A percentile compares a stretch with the other conserved stretches of the same genome.
phyloP scores from a whole-genome alignment of 148 eudicot species.

The Rhododendron griersonianum region DNA sequence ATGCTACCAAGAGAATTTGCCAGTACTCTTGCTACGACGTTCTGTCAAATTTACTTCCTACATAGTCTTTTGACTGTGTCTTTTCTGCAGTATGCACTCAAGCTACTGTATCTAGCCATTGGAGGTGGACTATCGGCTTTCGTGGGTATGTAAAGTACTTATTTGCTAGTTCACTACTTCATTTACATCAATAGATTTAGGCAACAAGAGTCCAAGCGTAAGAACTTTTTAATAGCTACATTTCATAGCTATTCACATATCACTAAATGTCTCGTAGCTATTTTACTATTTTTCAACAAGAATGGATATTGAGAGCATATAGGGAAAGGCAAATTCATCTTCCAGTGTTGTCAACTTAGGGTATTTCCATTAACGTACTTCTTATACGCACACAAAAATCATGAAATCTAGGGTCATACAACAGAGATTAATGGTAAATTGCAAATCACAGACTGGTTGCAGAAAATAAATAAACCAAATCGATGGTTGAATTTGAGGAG shows the following conservation, averaged over 20 bases:
- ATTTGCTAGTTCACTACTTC: background rate
- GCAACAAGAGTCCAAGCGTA: too few species aligned
- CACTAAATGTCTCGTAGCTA: background rate
- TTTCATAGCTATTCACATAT: too few species aligned
- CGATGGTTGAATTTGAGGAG: too few species aligned
- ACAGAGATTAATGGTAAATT: too few species aligned
- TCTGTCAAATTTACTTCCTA: background rate
- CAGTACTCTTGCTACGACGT: background rate
- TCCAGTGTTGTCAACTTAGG: too few species aligned
- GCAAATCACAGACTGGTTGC: too few species aligned
- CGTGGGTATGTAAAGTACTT: constrained; percentile 23
- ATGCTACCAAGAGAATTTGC: background rate
- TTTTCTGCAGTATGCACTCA: constrained; percentile 28
- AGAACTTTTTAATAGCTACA: too few species aligned
- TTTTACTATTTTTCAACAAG: background rate
- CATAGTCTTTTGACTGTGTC: background rate
- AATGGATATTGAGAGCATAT: background rate
- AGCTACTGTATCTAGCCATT: constrained; percentile 35
- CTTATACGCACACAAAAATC: too few species aligned
- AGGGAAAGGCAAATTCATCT: too few species aligned
- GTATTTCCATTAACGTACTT: too few species aligned
- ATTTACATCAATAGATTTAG: background rate
- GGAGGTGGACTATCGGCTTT: constrained; percentile 36
- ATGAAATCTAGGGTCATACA: too few species aligned
- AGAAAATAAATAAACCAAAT: too few species aligned